These are phyloP conservation scores for Cystobasidium pallidum DNA, from an alignment of 1,284 basidiomycete species.

Conservation along the genomic window DNA sequence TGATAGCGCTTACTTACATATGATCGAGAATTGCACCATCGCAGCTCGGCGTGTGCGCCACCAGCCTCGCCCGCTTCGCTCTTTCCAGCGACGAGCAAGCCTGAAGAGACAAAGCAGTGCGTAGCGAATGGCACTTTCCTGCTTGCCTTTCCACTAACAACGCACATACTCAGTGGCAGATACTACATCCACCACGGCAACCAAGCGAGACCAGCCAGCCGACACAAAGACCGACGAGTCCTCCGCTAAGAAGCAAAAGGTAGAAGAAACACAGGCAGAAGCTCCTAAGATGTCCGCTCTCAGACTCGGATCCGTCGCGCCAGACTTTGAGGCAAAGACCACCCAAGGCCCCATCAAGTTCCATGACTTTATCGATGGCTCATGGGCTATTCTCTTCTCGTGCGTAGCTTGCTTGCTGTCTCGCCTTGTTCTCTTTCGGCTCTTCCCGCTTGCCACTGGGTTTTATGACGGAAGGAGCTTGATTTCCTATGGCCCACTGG, in stretches of 20 bases:
- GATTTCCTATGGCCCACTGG: constrained; percentile 7
- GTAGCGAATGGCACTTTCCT: not conserved
- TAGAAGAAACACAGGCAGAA: constrained; percentile 12
- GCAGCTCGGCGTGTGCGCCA: not conserved
- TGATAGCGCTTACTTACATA: too few relatives aligned
- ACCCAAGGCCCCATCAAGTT: constrained; percentile 70
- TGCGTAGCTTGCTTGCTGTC: constrained; percentile 56
- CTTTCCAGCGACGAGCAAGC: not conserved
- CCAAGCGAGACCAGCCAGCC: constrained; percentile 24
- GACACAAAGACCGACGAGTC: constrained; percentile 14
- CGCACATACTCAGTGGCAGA: constrained; percentile 10
- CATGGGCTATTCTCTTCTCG: constrained; percentile 93
- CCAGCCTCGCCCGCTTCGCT: not conserved
- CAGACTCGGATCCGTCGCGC: constrained; percentile 66
- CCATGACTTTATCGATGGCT: constrained; percentile 85
- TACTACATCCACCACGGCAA: constrained; percentile 4
- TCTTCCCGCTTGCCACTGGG: constrained; percentile 45
- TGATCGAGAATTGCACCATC: constrained; percentile 24
- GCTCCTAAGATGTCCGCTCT: constrained; percentile 44
- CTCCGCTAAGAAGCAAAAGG: constrained; percentile 21
- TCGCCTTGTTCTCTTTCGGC: constrained; percentile 11
- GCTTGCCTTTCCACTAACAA: not conserved
- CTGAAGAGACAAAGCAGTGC: constrained; percentile 1
- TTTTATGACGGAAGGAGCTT: constrained; percentile 9
- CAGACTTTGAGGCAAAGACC: constrained; percentile 81